Evolutionary conservation across 176 grass and related monocot species (phyloP).

Genomic region (maize (Zea mays)): Zm-B73-REFERENCE-NAM-5.0 NC_050098.1:126380001-126380500

Average conservation of each 20-base stretch:
- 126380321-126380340: conserved; percentile 80
- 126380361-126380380: conserved; percentile 88
- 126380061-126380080: conserved; percentile 74
- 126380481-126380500: conserved; percentile 77
- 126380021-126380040: conserved; percentile 23
- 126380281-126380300: conserved; percentile 80
- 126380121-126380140: conserved; percentile 57
- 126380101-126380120: conserved; percentile 50
- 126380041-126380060: conserved; percentile 64
- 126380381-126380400: conserved; percentile 82
- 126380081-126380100: conserved; percentile 56
- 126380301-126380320: conserved; percentile 73
- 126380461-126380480: conserved; percentile 73
- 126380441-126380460: conserved; percentile 90
- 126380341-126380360: conserved; percentile 95
- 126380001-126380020: conserved; percentile 51
- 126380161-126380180: conserved; percentile 75
- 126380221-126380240: conserved; percentile 55
- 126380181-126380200: conserved; percentile 86
- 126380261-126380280: conserved; percentile 77
- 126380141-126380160: conserved; percentile 70
- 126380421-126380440: conserved; percentile 89
- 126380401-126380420: conserved; percentile 94
- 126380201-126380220: conserved; percentile 92
- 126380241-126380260: conserved; percentile 54